These are phyloP conservation scores for Ceraceosorus guamensis DNA, from an alignment of 1,284 basidiomycete genomes.

Conservation along the genomic window DNA sequence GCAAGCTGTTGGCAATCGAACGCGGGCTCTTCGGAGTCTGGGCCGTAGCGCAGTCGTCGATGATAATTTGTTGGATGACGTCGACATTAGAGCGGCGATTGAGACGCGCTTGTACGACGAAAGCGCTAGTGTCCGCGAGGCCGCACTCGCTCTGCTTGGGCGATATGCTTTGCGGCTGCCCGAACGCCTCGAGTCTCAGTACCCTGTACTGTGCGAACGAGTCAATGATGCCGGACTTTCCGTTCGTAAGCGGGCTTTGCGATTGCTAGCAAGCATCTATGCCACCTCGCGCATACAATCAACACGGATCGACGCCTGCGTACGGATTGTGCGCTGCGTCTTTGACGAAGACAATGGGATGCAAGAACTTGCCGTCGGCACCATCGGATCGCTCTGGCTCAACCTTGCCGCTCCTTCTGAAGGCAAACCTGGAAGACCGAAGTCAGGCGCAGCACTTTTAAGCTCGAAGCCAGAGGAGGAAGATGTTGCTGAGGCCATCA, in stretches of 20 bases:
- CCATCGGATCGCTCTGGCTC: constrained; percentile 85
- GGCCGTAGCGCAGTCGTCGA: constrained; percentile 30
- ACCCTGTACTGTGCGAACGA: constrained; percentile 72
- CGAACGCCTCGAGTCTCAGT: constrained; percentile 74
- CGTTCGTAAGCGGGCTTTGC: constrained; percentile 90
- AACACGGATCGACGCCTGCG: constrained; percentile 71
- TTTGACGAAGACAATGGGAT: constrained; percentile 87
- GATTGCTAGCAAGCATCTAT: constrained; percentile 78
- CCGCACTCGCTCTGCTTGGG: constrained; percentile 87
- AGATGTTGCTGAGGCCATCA: background rate
- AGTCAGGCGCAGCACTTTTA: background rate
- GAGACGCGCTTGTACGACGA: constrained; percentile 80
- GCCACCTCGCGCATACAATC: constrained; percentile 56
- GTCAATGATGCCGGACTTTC: constrained; percentile 86
- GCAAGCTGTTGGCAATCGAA: constrained; percentile 31
- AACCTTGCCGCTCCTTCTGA: constrained; percentile 1
- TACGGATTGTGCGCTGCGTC: constrained; percentile 72
- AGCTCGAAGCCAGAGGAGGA: background rate
- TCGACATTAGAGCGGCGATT: constrained; percentile 54
- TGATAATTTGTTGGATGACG: constrained; percentile 20
- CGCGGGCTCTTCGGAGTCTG: constrained; percentile 35
- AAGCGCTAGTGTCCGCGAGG: constrained; percentile 87
- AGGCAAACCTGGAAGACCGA: background rate
- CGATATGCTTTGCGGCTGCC: constrained; percentile 86
- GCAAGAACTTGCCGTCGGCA: constrained; percentile 74